Evolutionary conservation across 2,329 filamentous ascomycete genomes (phyloP), one percentile per base, ranked within the genome.

Genomic region (Fusarium sp.): DNA sequence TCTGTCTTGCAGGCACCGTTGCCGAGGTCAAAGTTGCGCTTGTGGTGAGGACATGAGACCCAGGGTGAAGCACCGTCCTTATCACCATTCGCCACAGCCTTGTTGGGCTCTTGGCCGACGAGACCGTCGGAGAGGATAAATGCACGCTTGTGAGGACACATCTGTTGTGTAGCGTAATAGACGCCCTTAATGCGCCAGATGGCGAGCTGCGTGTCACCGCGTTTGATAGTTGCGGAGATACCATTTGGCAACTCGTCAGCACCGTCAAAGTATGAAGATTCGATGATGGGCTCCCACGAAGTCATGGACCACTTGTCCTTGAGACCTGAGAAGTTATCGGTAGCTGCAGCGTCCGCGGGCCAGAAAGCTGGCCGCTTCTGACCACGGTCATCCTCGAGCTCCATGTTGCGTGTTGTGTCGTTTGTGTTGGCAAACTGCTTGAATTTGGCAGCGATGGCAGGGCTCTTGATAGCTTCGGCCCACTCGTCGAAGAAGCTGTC

Each of bases 121-220:
- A 97, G 84, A 4, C 94, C 94, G 79, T 97, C 95, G 0, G 92
- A 92, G 31, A 97, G 89, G n/a, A 95, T 92, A 78, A 97, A 97
- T 2, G 94, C 91, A 16, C 94, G 91, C 83, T 95, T 96, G 84
- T 97, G 94, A 15, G 95, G 95, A 80, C 95, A 97, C 95, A 97
- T 97, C 80, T 97, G 94, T 83, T 97, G 95, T 20, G 92, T 93
- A 65, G 93, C 93, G 81, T 95, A 95, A 86, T 91, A 97, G 60
- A 88, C 89, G 26, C 94, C 94, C 60, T 90, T 89, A 70, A 97
- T 88, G 77, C 94, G 93, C 89, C 95, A 97, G 59, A 97, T 85
- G 13, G 95, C 94, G 5, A 97, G 88, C 81, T 97, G 95, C 0
- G 94, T 97, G 81, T 97, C 94, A 47, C 95, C 93, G 47, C 93